Evolutionary conservation across 305 asterid genomes (phyloP).

Genomic region (Withania somnifera): DNA sequence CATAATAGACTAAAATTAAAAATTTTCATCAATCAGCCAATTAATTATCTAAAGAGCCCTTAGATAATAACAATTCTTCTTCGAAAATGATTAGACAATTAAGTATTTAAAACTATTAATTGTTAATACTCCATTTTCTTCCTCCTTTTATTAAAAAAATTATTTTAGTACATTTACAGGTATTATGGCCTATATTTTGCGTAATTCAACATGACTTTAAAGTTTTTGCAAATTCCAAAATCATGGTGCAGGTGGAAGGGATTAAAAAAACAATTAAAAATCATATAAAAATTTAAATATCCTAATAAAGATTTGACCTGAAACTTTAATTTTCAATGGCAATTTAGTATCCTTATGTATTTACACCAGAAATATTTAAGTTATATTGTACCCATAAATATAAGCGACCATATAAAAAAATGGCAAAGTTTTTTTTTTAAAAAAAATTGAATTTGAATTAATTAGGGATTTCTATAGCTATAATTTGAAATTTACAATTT

Average conservation of each 20-base stretch:
- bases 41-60: no score
- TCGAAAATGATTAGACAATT: no score
- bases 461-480: no score
- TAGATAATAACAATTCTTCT: no score
- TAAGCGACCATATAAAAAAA: not conserved
- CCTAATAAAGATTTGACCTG: not conserved
- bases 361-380: not conserved
- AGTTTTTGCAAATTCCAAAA: not conserved
- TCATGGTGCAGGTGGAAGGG: not conserved
- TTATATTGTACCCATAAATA: not conserved
- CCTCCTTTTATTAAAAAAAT: no score
- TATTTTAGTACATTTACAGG: not conserved
- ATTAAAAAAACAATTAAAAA: not conserved
- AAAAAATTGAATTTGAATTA: no score
- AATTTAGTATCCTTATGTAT: not conserved
- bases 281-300: not conserved
- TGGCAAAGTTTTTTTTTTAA: no score
- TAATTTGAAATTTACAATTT: no score
- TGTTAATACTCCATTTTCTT: no score
- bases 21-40: no score
- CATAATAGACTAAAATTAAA: no score
- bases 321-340: not conserved
- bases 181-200: not conserved
- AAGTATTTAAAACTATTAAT: no score
- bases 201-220: not conserved